A percentile compares a stretch with the other conserved stretches of the same genome.
Conservation (phyloP, 257 asterid genomes). For the Solanum chilense region DNA sequence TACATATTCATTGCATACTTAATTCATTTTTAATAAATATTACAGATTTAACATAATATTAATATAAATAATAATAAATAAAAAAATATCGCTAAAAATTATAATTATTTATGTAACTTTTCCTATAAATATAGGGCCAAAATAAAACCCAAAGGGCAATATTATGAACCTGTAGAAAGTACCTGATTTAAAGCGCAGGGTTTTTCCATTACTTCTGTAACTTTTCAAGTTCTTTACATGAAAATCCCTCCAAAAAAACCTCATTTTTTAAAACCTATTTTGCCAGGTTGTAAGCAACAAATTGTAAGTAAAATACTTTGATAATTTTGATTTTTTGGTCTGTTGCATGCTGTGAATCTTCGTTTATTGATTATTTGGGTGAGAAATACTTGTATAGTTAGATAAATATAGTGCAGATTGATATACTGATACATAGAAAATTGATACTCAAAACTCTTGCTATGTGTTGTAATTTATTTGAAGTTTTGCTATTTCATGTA, state of each 20-base stretch:
- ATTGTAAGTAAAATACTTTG: neutral
- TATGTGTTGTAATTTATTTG: neutral
- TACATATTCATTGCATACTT: too few relatives aligned
- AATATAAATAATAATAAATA: too few relatives aligned
- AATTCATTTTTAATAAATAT: too few relatives aligned
- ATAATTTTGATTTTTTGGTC: neutral
- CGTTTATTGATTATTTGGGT: neutral
- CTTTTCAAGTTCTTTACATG: neutral
- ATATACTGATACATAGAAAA: neutral
- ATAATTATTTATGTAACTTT: too few relatives aligned
- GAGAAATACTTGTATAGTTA: neutral
- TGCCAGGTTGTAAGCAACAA: slow-evolving; percentile 3
- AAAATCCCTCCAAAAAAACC: slow-evolving; percentile 1
- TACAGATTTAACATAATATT: too few relatives aligned
- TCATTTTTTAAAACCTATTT: slow-evolving; percentile 7
- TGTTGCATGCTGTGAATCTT: neutral
- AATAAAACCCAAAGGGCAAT: neutral
- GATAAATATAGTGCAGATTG: too few relatives aligned
- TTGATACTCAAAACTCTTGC: neutral
- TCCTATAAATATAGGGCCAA: too few relatives aligned
- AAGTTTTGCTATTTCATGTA: neutral
- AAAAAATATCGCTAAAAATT: too few relatives aligned
- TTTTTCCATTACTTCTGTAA: neutral
- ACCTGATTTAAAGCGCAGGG: neutral
- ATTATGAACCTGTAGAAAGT: neutral